A percentile compares a stretch with the other conserved stretches of the same genome.
Evolutionary conservation across 164 flowering plant species (phyloP).

Genomic region (Berberis vulgaris): DNA sequence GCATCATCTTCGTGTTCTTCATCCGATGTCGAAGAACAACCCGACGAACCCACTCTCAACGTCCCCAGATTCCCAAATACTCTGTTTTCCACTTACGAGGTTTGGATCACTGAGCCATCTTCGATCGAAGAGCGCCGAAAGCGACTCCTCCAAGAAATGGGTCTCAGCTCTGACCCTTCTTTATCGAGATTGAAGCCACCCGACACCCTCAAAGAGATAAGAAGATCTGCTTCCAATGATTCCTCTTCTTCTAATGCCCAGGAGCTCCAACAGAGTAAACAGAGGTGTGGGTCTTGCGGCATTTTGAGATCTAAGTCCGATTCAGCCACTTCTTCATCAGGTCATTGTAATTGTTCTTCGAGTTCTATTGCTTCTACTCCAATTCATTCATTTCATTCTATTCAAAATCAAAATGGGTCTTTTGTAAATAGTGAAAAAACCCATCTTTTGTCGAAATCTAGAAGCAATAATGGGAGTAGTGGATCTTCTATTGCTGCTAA

Average conservation of each 20-base stretch:
- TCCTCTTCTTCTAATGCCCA: slow-evolving; percentile 22
- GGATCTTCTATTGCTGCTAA: slow-evolving; percentile 24
- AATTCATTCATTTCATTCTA: neutral
- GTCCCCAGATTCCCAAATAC: neutral
- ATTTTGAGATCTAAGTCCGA: neutral
- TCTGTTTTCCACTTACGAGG: slow-evolving; percentile 31
- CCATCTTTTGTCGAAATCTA: neutral
- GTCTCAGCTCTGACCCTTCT: slow-evolving; percentile 50
- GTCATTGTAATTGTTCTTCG: neutral
- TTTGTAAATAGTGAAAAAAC: neutral
- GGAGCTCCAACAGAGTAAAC: slow-evolving; percentile 12
- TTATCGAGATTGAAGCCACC: slow-evolving; percentile 23
- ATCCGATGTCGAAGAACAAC: neutral
- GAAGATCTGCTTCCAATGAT: neutral
- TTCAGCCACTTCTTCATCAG: neutral
- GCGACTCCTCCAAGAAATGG: slow-evolving; percentile 66
- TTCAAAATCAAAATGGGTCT: neutral
- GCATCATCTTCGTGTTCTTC: neutral
- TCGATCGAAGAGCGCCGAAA: slow-evolving; percentile 78
- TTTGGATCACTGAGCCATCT: slow-evolving; percentile 80
- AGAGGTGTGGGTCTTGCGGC: neutral
- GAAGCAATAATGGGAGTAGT: neutral
- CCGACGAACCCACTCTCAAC: neutral
- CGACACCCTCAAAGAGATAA: neutral
- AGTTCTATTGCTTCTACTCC: neutral